Evolutionary conservation across 2,329 filamentous ascomycete species (phyloP), one percentile per base, ranked within the genome.

Genomic region (Ceratocystis albifundus): DNA sequence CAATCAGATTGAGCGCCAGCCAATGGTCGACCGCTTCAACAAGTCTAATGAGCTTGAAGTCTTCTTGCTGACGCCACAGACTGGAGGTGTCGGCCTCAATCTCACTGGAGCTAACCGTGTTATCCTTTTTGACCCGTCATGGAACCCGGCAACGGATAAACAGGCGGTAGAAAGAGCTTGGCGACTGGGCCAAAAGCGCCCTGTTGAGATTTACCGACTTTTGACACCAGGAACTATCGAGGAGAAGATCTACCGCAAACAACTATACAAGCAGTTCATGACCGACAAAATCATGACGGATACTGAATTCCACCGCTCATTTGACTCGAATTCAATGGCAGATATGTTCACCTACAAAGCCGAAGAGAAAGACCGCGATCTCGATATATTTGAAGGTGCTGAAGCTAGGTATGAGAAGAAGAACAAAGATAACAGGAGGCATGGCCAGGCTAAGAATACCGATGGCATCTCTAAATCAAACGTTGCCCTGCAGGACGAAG

Each of bases 161-260:
- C 94, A 99, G 76, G 94, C 94, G 17, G 87, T 94, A 61, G 94
- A 99, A 76, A 84, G 94, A 72, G 94, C 95, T 4, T 99, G 94
- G 94, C 86, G 94, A 67, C 78, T 99, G 1, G 94, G 94, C 0
- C 94, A 99, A 77, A 96, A 95, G 75, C 87, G 88, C 65, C 90
- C 96, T 61, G 94, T 99, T 32, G 92, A 90, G 3, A 96, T 99
- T 25, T 99, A 96, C 74, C 88, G 95, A 45, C 81, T 99, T n/a
- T 96, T 99, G 89, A 96, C 90, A 3, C 90, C 93, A 4, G 94
- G 94, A 1, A 99, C 95, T 0, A 99, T 99, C 28, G 94, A 99
- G 73, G 94, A 99, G 75, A 99, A 99, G 78, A 99, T 99, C 36
- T 99, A 97, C 69, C 93, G 99, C 75, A 88, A 95, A 17, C 94